Evolutionary conservation across 140 eudicot genomes (phyloP).

Genomic region (Oenanthe javanica): DNA sequence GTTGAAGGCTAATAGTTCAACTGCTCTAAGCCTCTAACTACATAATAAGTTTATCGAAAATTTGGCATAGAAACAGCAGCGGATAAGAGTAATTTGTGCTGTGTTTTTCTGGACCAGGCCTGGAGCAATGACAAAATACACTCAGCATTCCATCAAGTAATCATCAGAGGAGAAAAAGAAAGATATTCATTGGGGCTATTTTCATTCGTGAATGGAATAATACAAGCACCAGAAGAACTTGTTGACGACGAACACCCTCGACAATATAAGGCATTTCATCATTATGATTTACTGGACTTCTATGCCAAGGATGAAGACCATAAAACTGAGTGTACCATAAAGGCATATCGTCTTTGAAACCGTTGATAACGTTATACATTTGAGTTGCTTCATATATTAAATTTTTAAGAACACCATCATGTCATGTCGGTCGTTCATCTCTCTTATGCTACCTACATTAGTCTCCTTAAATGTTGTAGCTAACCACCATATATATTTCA

Average conservation of each 20-base stretch:
- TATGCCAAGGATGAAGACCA: neutral
- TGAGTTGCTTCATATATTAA: too few relatives aligned
- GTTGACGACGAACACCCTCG: neutral
- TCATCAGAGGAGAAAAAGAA: constrained; percentile 17
- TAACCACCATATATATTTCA: too few relatives aligned
- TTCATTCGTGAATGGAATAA: constrained; percentile 16
- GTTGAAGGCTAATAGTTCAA: too few relatives aligned
- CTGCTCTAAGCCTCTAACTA: neutral
- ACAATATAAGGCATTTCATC: constrained; percentile 2
- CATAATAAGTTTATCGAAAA: neutral
- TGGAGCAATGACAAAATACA: constrained; percentile 31
- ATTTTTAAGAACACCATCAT: too few relatives aligned
- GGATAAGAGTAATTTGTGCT: neutral
- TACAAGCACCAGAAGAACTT: neutral
- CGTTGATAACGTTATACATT: too few relatives aligned
- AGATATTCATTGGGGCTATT: constrained; percentile 21
- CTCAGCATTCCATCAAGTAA: constrained; percentile 19
- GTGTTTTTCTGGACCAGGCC: constrained; percentile 11
- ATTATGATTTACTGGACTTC: constrained; percentile 3
- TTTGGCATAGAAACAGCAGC: neutral
- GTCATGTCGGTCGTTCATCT: too few relatives aligned
- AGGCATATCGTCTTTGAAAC: neutral
- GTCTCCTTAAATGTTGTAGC: too few relatives aligned
- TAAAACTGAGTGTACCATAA: constrained; percentile 2
- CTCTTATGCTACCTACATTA: too few relatives aligned